These are phyloP conservation scores for Leptodermis oblonga DNA, from an alignment of 257 asterid genomes.

Conservation along the genomic window DNA sequence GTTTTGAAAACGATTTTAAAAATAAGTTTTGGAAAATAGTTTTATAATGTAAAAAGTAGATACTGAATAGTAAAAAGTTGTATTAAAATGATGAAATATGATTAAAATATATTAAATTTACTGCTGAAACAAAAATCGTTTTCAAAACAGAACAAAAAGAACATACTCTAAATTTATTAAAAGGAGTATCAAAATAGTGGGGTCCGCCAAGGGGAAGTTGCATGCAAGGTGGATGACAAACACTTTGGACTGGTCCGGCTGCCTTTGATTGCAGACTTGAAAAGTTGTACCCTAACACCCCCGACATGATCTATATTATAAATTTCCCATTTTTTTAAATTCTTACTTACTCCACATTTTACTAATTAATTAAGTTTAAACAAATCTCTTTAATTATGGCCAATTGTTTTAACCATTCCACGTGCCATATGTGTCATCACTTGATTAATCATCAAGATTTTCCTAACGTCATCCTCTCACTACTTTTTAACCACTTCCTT, in stretches of 20 bases:
- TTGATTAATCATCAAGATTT: slow-evolving; percentile 12
- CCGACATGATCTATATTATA: slow-evolving; percentile 8
- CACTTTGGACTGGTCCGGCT: slow-evolving; percentile 11
- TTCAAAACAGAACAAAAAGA: too few relatives aligned
- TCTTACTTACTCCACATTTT: not conserved
- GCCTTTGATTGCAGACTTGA: slow-evolving; percentile 6
- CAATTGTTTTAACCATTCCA: slow-evolving; percentile 6
- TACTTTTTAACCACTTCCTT: not conserved
- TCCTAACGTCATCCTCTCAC: not conserved
- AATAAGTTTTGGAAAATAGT: too few relatives aligned
- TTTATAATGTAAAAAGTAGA: too few relatives aligned
- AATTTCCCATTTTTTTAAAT: not conserved
- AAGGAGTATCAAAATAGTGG: slow-evolving; percentile 13
- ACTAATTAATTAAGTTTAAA: not conserved
- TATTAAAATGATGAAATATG: too few relatives aligned
- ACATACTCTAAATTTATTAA: too few relatives aligned
- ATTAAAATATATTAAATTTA: too few relatives aligned
- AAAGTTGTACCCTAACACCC: slow-evolving; percentile 9
- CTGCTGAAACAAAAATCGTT: too few relatives aligned
- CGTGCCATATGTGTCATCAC: slow-evolving; percentile 19
- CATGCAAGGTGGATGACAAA: slow-evolving; percentile 39
- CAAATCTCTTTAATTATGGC: not conserved
- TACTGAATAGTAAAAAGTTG: too few relatives aligned
- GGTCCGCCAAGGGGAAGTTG: slow-evolving; percentile 25
- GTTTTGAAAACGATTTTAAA: too few relatives aligned